Evolutionary conservation across 257 asterid genomes (phyloP).

Genomic region (Capsicum pubescens): DNA sequence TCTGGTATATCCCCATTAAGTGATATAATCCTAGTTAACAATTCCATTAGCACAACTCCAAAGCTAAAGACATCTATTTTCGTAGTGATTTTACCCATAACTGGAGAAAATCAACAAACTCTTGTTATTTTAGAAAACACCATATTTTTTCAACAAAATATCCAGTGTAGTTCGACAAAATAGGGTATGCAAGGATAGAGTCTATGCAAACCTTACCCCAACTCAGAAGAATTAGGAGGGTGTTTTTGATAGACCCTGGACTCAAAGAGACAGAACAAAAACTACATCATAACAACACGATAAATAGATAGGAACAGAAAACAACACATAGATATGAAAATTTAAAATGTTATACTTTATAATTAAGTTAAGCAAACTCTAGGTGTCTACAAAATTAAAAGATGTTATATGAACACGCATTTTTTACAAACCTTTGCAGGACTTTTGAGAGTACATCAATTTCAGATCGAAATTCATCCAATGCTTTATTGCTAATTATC

Average conservation of each 20-base stretch:
- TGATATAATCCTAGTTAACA: constrained; percentile 75
- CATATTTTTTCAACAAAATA: too few species aligned
- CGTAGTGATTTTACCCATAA: constrained; percentile 85
- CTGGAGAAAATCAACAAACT: constrained; percentile 43
- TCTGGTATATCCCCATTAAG: constrained; percentile 73
- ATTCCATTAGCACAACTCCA: constrained; percentile 88
- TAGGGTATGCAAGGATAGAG: too few species aligned
- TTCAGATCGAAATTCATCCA: constrained; percentile 80
- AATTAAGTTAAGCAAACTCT: background rate
- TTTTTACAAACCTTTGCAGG: constrained; percentile 52
- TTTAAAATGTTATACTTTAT: background rate
- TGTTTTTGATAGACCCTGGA: too few species aligned
- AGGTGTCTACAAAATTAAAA: background rate
- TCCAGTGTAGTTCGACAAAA: too few species aligned
- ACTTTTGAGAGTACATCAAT: constrained; percentile 83
- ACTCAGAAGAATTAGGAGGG: too few species aligned
- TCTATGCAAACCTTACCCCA: too few species aligned
- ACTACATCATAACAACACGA: too few species aligned
- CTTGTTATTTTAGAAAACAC: background rate
- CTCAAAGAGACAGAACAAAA: too few species aligned
- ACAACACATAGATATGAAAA: background rate
- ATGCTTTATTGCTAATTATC: constrained; percentile 61
- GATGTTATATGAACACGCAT: background rate
- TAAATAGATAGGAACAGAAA: background rate
- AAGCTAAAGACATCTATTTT: constrained; percentile 84